phyloP scores from a whole-genome alignment of 2,329 filamentous ascomycete species.

The Trichophyton simii region DNA sequence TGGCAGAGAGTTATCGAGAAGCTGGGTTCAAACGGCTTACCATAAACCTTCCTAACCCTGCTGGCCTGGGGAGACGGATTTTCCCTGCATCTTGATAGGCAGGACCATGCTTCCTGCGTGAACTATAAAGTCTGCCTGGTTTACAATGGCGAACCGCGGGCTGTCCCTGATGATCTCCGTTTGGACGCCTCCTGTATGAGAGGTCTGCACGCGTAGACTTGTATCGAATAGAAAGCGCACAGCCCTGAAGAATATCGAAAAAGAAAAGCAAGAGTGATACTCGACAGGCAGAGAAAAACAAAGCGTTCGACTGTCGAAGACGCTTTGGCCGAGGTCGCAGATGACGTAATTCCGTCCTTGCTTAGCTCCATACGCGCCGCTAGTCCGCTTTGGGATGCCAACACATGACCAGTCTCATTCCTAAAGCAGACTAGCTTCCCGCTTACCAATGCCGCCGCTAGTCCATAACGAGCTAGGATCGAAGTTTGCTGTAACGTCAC shows the following conservation, averaged over 20 bases:
- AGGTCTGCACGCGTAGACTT: neutral
- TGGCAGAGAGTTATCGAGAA: neutral
- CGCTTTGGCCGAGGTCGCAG: neutral
- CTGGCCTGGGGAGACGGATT: neutral
- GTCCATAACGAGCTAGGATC: neutral
- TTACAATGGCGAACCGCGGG: neutral
- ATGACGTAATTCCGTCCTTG: neutral
- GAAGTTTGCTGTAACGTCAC: neutral
- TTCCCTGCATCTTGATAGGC: neutral
- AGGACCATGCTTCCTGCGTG: neutral
- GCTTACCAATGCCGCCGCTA: neutral
- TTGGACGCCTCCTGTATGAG: neutral
- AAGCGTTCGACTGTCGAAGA: neutral
- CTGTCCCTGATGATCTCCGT: constrained; percentile 2
- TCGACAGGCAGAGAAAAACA: neutral
- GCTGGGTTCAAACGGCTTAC: neutral
- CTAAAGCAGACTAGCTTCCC: neutral
- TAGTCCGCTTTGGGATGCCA: neutral
- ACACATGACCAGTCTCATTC: neutral
- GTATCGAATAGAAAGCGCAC: neutral
- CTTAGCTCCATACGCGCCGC: neutral
- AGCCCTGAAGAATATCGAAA: neutral
- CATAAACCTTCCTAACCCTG: neutral
- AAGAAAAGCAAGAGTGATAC: neutral
- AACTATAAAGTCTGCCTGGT: neutral